Evolutionary conservation across 2,329 filamentous ascomycete species (phyloP).

Genomic region (Apiospora koreana): DNA sequence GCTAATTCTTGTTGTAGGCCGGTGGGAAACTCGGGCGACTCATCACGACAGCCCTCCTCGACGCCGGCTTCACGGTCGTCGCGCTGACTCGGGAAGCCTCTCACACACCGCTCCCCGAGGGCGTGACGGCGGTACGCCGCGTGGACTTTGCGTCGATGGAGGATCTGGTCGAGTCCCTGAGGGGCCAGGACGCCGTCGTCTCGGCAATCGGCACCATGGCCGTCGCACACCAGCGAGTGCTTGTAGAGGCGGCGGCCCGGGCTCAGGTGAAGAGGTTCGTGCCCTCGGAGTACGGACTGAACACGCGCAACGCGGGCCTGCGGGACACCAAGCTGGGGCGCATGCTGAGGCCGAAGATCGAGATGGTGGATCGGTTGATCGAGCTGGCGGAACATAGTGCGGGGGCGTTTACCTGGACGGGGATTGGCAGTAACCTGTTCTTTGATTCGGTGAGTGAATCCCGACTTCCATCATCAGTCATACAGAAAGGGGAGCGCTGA

Average conservation of each 20-base stretch:
- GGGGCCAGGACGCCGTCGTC: slow-evolving; percentile 56
- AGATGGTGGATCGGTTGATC: slow-evolving; percentile 52
- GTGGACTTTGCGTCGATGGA: slow-evolving; percentile 46
- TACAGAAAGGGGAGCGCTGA: background rate
- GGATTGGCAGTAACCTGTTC: slow-evolving; percentile 57
- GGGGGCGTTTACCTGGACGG: slow-evolving; percentile 60
- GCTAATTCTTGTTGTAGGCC: slow-evolving; percentile 21
- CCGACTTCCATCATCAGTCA: no score
- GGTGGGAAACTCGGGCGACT: slow-evolving; percentile 33
- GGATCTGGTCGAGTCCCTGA: slow-evolving; percentile 47
- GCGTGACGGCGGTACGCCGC: slow-evolving; percentile 41
- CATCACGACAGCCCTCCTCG: slow-evolving; percentile 28
- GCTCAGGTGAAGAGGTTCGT: slow-evolving; percentile 60
- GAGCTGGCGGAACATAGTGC: slow-evolving; percentile 35
- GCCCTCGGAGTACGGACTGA: slow-evolving; percentile 52
- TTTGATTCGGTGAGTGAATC: slow-evolving; percentile 52
- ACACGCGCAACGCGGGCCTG: slow-evolving; percentile 27
- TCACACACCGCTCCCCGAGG: slow-evolving; percentile 27
- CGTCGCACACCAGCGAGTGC: slow-evolving; percentile 46
- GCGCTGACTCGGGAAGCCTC: slow-evolving; percentile 50
- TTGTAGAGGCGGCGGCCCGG: slow-evolving; percentile 56
- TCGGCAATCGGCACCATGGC: slow-evolving; percentile 44
- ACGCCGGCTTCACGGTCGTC: slow-evolving; percentile 46
- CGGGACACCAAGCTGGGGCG: slow-evolving; percentile 23
- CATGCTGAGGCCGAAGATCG: slow-evolving; percentile 28